Conservation (phyloP, 129 eudicot genomes). For the Saussurea involucrata region DNA sequence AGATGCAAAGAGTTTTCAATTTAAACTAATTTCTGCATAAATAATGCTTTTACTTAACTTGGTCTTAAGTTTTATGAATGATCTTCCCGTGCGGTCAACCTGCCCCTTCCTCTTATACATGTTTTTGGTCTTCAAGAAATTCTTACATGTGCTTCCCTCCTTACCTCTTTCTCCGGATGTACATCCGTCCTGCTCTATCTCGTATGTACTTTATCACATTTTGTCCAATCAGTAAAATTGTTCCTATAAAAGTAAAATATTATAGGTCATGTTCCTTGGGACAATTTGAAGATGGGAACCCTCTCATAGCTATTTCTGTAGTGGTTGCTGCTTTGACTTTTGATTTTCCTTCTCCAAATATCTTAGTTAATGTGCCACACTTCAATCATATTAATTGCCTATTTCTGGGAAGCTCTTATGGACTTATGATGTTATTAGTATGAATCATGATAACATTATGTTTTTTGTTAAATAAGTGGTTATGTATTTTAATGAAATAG, state of each 20-base stretch:
- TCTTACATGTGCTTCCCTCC: neutral
- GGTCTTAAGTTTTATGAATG: neutral
- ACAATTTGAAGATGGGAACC: neutral
- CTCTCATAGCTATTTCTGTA: neutral
- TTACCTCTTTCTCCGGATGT: neutral
- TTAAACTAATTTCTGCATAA: neutral
- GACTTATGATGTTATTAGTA: neutral
- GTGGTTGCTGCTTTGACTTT: neutral
- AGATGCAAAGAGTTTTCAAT: neutral
- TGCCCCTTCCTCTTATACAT: neutral
- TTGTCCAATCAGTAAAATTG: neutral
- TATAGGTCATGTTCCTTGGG: neutral
- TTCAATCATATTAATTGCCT: neutral
- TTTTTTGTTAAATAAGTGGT: neutral
- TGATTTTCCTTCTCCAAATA: neutral
- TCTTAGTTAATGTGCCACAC: neutral
- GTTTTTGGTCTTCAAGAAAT: neutral
- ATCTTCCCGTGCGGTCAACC: neutral
- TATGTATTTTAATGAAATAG: constrained; percentile 10
- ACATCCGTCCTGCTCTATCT: neutral
- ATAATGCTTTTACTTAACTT: neutral
- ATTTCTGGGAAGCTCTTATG: neutral
- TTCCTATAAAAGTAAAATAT: neutral
- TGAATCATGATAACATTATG: neutral
- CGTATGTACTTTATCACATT: neutral